Base-by-base conservation (phyloP, 768 basidiomycete species). In the Pisolithus orientalis region DNA sequence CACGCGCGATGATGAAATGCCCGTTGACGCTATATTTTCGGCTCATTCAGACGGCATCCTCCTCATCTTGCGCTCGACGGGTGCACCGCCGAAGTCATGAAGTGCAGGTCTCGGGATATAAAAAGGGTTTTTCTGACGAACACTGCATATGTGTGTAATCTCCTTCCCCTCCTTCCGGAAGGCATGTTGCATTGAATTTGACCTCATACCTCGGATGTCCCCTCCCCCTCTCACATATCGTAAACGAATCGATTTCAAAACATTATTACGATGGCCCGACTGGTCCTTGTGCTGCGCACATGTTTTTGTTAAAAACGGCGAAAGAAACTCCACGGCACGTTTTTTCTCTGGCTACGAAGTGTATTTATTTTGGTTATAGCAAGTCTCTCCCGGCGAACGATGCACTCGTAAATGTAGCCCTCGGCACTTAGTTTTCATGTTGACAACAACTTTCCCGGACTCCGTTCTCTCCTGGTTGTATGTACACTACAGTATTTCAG, bases 41-140 rank as follows among this genome's bases (percentile, higher is more conserved):
- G 88, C 85, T 5, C 89, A 90, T 63, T 90, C 89, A 28, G 89
- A 91, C 62, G 89, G 89, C 5, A 73, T 91, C 52, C 80, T 91
- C 72, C 85, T 89, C 56, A 87, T 91, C 57, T 69, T 91, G 11
- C 80, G 89, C 21, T 70, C 75, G 44, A 75, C 78, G 34, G 63
- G 11, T 14, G 34, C 68, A 37, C 50, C 60, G 8, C 42, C 10
- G 34, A 21, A 42, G 39, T 34, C 14, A n/a, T 39, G 17, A 40
- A n/a, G 40, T 40, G 14, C 31, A 8, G 31, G 7, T 32, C 31
- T 34, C 14, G 34, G 34, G 11, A 34, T 34, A 34, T 13, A 14
- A 34, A 5, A 5, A 5, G 4, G 16, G 3, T 28, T 38, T 34
- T 42, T 13, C 21, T 52, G 44, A 46, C n/a, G 44, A 46, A 29